Conservation (phyloP, 768 basidiomycete species). For the Psilocybe cyanescens region DNA sequence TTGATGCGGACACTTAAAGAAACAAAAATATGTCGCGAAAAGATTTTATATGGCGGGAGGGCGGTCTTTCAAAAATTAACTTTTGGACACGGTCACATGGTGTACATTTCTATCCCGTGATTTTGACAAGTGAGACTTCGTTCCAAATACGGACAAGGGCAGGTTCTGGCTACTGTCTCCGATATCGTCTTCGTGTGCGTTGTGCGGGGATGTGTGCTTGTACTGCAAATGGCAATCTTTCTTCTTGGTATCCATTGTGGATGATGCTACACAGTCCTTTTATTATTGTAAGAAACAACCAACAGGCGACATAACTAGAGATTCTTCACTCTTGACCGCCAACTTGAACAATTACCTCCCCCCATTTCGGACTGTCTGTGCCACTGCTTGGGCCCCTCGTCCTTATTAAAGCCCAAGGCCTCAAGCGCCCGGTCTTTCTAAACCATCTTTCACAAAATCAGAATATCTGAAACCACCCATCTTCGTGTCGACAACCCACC, state of each 20-base stretch:
- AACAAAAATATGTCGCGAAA: conserved; percentile 20
- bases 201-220: conserved; percentile 1
- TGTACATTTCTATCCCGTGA: not conserved
- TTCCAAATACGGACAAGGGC: conserved; percentile 23
- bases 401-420: not conserved
- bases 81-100: conserved; percentile 12
- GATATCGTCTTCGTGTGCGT: not conserved
- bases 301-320: not conserved
- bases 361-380: not conserved
- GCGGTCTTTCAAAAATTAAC: conserved; percentile 32
- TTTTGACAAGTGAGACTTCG: not conserved
- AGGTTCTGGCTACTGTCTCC: not conserved
- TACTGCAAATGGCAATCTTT: conserved; percentile 15
- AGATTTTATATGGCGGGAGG: conserved; percentile 26
- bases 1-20: conserved; percentile 69
- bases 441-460: too few species aligned
- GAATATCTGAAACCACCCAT: not conserved
- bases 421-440: too few species aligned
- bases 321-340: not conserved
- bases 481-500: not conserved
- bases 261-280: conserved; percentile 1
- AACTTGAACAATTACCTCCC: conserved; percentile 1
- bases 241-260: conserved; percentile 3
- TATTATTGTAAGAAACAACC: not conserved
- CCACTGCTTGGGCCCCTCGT: conserved; percentile 4